These are phyloP conservation scores for Trametes coccinea DNA, from an alignment of 768 basidiomycete species.

Conservation along the genomic window DNA sequence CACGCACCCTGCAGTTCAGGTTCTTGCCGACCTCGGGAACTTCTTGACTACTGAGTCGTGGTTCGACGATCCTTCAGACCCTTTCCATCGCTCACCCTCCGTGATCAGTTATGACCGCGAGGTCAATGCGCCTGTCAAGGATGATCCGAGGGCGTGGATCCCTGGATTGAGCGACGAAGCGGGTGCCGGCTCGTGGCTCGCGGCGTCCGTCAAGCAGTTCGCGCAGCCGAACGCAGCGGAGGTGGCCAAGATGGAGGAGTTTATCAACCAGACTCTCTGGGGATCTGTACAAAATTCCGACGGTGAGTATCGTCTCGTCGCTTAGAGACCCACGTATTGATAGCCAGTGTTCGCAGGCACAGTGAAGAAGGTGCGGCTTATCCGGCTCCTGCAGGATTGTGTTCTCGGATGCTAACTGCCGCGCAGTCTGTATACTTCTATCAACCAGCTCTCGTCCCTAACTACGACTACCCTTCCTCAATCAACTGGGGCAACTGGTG, in stretches of 20 bases:
- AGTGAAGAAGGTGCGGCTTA: conserved; percentile 47
- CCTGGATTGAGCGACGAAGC: conserved; percentile 61
- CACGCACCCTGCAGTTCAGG: conserved; percentile 46
- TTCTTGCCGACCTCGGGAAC: conserved; percentile 49
- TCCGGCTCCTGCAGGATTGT: no score
- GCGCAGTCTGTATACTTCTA: conserved; percentile 52
- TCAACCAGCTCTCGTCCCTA: conserved; percentile 44
- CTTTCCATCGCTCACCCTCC: conserved; percentile 53
- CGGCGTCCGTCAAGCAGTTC: conserved; percentile 57
- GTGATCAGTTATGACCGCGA: conserved; percentile 56
- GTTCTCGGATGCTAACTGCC: background rate
- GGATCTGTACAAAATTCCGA: conserved; percentile 53
- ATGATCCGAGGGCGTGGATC: conserved; percentile 59
- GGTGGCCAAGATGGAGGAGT: conserved; percentile 52
- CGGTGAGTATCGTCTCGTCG: conserved; percentile 32
- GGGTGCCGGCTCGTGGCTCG: conserved; percentile 60
- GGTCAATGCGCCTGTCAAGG: conserved; percentile 48
- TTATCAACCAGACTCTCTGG: conserved; percentile 47
- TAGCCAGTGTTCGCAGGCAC: conserved; percentile 35
- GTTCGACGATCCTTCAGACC: conserved; percentile 50
- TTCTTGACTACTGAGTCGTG: conserved; percentile 57
- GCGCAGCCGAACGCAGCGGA: conserved; percentile 55
- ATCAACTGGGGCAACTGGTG: conserved; percentile 58
- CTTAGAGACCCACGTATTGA: background rate
- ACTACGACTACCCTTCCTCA: conserved; percentile 48